Evolutionary conservation across 345 rosid species (phyloP), one percentile per base, ranked within the genome.

Genomic region (Aegle marmelos): DNA sequence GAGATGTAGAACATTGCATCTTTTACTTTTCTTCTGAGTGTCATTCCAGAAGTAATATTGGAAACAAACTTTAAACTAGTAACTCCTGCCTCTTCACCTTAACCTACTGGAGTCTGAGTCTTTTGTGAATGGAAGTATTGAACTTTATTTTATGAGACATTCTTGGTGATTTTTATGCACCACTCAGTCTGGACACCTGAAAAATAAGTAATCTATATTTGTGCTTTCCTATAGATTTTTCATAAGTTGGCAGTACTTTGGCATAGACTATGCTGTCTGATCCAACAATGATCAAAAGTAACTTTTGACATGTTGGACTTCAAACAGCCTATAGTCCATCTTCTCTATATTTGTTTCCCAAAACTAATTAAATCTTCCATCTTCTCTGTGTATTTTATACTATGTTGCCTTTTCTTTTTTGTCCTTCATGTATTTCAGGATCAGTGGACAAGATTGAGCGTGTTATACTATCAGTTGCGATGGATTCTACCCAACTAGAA

Each of bases 401-500:
- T 50, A 48, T 53, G 41, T 70, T 19, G 16, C 24, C 9, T 54
- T 66, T 34, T 13, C 3, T 67, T 66, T 34, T 24, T 28, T 0
- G 22, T 10, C 36, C 28, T 66, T 6, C 2, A 16, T 33, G 37
- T 4, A 2, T 13, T 81, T 75, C 82, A 82, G 89, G 79, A 67
- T 70, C 83, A 61, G 50, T 50, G 2, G 58, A 67, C 63, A 89
- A 87, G 65, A 27, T 71, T 63, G 83, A 85, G 65, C 76, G 73
- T 70, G 82, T 89, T 80, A 66, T 80, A 17, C 62, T 83, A 56
- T 78, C 85, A 45, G 83, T 87, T 79, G 73, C 81, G 10, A 82
- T 86, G 82, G 97, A 95, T 87, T 83, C 91, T 60, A 79, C 91
- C 66, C 98, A 95, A 86, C 86, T 86, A 86, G 95, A 92, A 84